Base-by-base conservation (phyloP, 2,329 filamentous ascomycete species). In the Aspergillus pseudoterreus region DNA sequence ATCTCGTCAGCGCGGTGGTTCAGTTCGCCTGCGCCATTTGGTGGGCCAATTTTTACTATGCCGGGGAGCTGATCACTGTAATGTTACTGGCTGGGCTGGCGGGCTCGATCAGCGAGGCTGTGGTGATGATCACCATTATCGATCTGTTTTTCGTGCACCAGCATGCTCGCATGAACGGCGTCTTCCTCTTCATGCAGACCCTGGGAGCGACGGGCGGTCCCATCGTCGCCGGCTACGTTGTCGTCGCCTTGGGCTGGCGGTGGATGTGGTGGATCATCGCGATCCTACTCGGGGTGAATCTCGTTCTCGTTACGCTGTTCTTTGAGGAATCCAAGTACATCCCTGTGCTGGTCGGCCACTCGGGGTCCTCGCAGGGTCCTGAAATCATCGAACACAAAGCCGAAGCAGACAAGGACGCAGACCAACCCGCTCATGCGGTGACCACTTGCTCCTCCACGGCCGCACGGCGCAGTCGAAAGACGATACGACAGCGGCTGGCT, bases 101-200 rank as follows among this genome's bases (percentile, higher is more conserved):
- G 1, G 77, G 76, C 6, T 73, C 75, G 6, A 58, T 77, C 9
- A 68, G 65, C 46, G 76, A 79, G 55, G 45, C 45, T 6, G 35
- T 47, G 17, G 70, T 76, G 0, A 73, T 77, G 54, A 71, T 78
- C 54, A 78, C 75, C 0, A 70, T 78, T 17, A 69, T 70, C 8
- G 76, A 79, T 52, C 49, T 79, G 38, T 78, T 74, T 60, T 78
- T 78, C 53, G 66, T 78, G 6, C 76, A 78, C 49, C 66, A 79
- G 47, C 67, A 72, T 32, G 77, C 72, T 0, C 62, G 67, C 2
- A 74, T 76, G 71, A 82, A 80, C 52, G 66, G 64, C 0, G 67
- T 76, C 10, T 81, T 77, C 53, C 63, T 75, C 50, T 73, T 67
- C 63, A 62, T 66, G 4, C 48, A 55, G 21, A 63, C 47, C 32